Evolutionary conservation across 2,329 filamentous ascomycete species (phyloP), one percentile per base, ranked within the genome.

Genomic region (Calonectria pauciramosa): DNA sequence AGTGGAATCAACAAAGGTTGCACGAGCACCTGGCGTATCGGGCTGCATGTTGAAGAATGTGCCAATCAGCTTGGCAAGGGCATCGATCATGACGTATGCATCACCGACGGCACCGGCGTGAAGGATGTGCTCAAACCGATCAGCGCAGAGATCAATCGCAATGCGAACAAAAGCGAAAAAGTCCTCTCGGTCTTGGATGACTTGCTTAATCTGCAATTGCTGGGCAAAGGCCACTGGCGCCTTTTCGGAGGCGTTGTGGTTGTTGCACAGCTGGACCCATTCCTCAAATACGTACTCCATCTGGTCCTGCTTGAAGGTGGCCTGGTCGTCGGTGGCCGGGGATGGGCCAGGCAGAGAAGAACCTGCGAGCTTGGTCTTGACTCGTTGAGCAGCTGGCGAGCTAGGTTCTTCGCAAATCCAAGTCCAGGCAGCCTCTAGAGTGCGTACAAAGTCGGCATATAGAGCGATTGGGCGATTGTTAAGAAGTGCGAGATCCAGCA

Each of bases 251-350:
- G 93, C 92, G 78, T 93, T 92, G n/a, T 92, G 90, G 80, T 95
- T 95, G 84, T 94, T 94, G 86, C 90, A 94, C 10, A 98, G 90
- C 74, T 94, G 93, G 34, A 96, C 91, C 97, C 97, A 99, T 86
- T 99, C 97, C 54, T 96, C 96, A 81, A 99, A 98, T 26, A 98
- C 90, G 82, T 99, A 99, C 80, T 97, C 95, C 86, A 98, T 92
- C 83, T 98, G 95, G 75, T 98, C 95, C 76, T 93, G 92, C 78
- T 93, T 93, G 38, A 91, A 88, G 49, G 87, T 84, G 49, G 65
- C 70, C 38, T 81, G 79, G 65, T 91, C 89, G 71, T 93, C 91
- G 28, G 90, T 91, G 36, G 84, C 77, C 89, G 75, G 83, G 76
- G 82, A 77, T 10, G 86, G 83, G 47, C 86, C 85, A 4, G 85